These are phyloP conservation scores for Saraca asoca DNA, from an alignment of 331 rosid genomes.

Conservation along the genomic window DNA sequence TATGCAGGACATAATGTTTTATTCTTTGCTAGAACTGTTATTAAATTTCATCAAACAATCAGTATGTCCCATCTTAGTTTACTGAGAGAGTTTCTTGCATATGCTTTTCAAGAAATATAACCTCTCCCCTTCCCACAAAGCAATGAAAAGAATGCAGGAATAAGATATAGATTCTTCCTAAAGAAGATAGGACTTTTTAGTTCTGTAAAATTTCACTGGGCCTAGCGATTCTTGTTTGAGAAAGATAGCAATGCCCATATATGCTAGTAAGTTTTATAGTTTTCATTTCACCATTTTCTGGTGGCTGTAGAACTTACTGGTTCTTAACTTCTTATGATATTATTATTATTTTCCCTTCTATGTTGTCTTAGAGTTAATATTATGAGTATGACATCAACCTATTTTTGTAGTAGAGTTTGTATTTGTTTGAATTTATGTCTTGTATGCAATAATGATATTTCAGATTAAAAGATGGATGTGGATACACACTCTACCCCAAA, in stretches of 20 bases:
- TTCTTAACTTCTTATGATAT: background rate
- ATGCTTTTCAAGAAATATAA: no score
- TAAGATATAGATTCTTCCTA: background rate
- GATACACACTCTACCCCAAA: slow-evolving; percentile 61
- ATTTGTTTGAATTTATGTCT: no score
- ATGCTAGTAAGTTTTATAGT: no score
- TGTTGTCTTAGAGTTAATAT: slow-evolving; percentile 2
- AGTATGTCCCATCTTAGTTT: no score
- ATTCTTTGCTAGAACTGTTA: no score
- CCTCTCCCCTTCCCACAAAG: background rate
- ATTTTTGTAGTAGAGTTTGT: background rate
- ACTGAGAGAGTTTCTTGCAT: no score
- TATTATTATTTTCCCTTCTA: background rate
- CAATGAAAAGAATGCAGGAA: background rate
- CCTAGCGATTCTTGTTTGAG: no score
- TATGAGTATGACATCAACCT: background rate
- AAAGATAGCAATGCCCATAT: no score
- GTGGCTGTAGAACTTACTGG: no score
- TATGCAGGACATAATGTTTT: no score
- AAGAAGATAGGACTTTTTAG: slow-evolving; percentile 15
- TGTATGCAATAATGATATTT: slow-evolving; percentile 10
- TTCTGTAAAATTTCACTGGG: background rate
- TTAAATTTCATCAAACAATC: no score
- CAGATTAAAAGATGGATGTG: slow-evolving; percentile 63
- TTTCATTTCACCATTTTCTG: no score